A percentile compares a stretch with the other conserved stretches of the same genome.
Conservation (phyloP, 208 protist genomes). For the Trypanosoma cruzi region DNA sequence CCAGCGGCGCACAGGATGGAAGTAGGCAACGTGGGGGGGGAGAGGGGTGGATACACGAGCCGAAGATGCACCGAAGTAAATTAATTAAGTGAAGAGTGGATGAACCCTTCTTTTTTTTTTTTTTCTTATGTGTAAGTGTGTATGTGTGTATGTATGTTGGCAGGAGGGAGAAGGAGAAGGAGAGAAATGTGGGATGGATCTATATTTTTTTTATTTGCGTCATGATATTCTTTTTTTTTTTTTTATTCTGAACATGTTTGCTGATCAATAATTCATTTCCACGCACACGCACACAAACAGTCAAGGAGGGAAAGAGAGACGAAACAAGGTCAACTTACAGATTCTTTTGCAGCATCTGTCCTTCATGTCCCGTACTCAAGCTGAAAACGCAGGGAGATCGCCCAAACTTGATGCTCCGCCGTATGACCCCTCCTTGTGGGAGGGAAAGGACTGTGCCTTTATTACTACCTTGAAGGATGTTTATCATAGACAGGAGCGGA, state of each 20-base stretch:
- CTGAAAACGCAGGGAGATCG: conserved; percentile 28
- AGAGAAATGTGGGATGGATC: not conserved
- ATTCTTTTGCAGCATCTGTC: not conserved
- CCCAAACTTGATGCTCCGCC: conserved; percentile 63
- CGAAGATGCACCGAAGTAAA: no score
- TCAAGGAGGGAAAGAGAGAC: not conserved
- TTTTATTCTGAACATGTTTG: not conserved
- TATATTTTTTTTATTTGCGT: not conserved
- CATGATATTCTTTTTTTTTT: not conserved
- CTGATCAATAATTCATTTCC: not conserved
- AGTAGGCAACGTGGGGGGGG: no score
- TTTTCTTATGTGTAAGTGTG: no score
- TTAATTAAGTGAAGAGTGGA: no score
- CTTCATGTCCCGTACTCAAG: not conserved
- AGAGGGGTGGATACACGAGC: not conserved
- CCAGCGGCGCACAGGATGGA: no score
- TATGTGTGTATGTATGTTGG: not conserved
- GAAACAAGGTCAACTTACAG: conserved; percentile 4
- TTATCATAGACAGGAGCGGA: conserved; percentile 30
- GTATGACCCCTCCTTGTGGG: conserved; percentile 65
- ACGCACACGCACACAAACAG: conserved; percentile 8
- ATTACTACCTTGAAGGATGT: conserved; percentile 39
- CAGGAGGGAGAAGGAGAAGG: not conserved
- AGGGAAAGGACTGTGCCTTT: conserved; percentile 55
- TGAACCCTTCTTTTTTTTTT: no score